Percentiles rank a stretch among this genome's conserved stretches.
Conservation (phyloP, 768 basidiomycete species). For the Lentinula lateritia region DNA sequence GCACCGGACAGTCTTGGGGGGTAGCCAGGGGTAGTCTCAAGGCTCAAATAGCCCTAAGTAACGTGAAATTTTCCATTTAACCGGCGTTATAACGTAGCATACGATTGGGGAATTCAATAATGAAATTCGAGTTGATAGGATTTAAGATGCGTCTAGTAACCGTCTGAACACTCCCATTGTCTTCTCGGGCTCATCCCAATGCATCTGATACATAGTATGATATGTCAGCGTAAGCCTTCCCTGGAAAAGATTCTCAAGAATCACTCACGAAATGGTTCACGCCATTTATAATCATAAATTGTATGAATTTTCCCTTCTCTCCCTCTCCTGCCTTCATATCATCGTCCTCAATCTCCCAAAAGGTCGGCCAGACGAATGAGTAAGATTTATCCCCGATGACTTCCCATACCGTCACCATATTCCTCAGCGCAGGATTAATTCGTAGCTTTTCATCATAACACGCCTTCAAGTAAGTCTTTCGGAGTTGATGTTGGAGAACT, state of each 20-base stretch:
- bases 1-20: too few relatives aligned
- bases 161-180: neutral
- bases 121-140: too few relatives aligned
- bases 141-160: neutral
- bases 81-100: too few relatives aligned
- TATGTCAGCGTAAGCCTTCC: neutral
- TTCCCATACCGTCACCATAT: neutral
- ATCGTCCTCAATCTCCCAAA: conserved; percentile 3
- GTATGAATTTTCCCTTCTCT: neutral
- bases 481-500: neutral
- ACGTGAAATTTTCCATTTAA: too few relatives aligned
- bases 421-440: neutral
- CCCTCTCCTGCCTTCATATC: neutral
- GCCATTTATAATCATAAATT: neutral
- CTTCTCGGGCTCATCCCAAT: conserved; percentile 1
- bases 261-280: conserved; percentile 4
- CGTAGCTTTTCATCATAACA: neutral
- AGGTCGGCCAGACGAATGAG: neutral
- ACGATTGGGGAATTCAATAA: too few relatives aligned
- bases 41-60: too few relatives aligned
- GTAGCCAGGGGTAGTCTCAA: too few relatives aligned
- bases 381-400: neutral
- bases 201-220: neutral
- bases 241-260: neutral
- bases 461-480: neutral